Evolutionary conservation across 2,329 filamentous ascomycete genomes (phyloP).

Genomic region (Cladosporium austrohemisphaericum): DNA sequence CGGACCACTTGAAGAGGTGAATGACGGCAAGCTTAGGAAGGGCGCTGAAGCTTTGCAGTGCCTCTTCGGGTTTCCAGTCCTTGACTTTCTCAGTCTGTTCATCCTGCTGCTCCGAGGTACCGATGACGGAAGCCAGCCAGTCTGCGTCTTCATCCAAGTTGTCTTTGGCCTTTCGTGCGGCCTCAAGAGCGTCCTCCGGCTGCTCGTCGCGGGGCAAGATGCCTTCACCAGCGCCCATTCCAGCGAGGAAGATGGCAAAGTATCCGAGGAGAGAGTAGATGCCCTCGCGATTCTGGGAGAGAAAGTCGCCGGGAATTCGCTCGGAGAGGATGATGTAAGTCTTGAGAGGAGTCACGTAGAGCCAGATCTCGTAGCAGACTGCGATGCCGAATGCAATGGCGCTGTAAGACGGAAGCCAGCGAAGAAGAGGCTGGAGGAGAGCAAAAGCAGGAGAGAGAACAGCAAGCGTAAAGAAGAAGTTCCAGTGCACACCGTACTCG

Average conservation of each 20-base stretch:
- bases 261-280: slow-evolving; percentile 95
- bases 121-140: slow-evolving; percentile 36
- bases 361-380: slow-evolving; percentile 66
- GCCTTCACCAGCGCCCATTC: slow-evolving; percentile 76
- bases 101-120: slow-evolving; percentile 17
- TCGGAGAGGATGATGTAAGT: slow-evolving; percentile 79
- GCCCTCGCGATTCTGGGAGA: slow-evolving; percentile 91
- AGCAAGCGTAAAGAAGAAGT: slow-evolving; percentile 96
- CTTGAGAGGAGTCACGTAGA: slow-evolving; percentile 73
- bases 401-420: slow-evolving; percentile 71
- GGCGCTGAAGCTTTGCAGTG: slow-evolving; percentile 7
- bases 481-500: slow-evolving; percentile 98
- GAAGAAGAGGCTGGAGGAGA: slow-evolving; percentile 69
- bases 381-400: slow-evolving; percentile 67
- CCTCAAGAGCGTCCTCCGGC: slow-evolving; percentile 18
- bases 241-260: slow-evolving; percentile 87
- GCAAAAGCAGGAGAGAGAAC: slow-evolving; percentile 86
- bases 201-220: slow-evolving; percentile 60
- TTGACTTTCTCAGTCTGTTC: slow-evolving; percentile 20
- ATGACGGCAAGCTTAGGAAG: slow-evolving; percentile 26
- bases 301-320: slow-evolving; percentile 59
- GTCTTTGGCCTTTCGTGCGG: slow-evolving; percentile 19
- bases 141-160: slow-evolving; percentile 34
- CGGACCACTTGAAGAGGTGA: slow-evolving; percentile 61
- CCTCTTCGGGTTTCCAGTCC: slow-evolving; percentile 13